A percentile compares a stretch with the other conserved stretches of the same genome.
These are phyloP conservation scores for Rhodotorula sp. DNA, from an alignment of 1,284 basidiomycete species.

Conservation along the genomic window DNA sequence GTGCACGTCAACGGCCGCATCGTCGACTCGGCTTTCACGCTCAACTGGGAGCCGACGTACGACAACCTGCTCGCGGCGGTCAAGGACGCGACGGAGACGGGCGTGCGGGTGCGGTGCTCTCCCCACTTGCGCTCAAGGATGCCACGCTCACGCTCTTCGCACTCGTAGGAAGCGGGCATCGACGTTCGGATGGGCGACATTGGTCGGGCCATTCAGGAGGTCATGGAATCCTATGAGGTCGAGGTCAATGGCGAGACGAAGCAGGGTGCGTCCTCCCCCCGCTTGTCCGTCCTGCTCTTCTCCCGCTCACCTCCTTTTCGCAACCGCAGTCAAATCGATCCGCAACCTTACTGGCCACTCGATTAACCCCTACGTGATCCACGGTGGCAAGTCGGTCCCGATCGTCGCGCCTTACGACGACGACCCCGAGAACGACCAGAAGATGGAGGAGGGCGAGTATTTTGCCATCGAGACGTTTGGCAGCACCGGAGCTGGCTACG, in stretches of 20 bases:
- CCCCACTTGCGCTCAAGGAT: not conserved
- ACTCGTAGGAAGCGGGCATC: constrained; percentile 84
- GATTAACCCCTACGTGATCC: constrained; percentile 85
- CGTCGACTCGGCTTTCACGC: constrained; percentile 91
- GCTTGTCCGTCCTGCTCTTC: not conserved
- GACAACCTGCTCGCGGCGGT: constrained; percentile 88
- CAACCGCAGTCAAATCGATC: constrained; percentile 78
- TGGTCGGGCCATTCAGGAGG: constrained; percentile 91
- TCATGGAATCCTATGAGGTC: constrained; percentile 98
- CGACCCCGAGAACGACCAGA: constrained; percentile 66
- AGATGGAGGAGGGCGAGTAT: constrained; percentile 99
- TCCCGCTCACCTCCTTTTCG: not conserved
- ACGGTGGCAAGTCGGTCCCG: constrained; percentile 81
- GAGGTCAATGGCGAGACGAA: constrained; percentile 81
- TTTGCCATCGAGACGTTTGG: constrained; percentile 99
- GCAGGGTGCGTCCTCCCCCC: constrained; percentile 72
- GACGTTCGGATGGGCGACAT: constrained; percentile 93
- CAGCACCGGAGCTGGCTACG: constrained; percentile 88
- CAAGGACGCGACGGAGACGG: constrained; percentile 89
- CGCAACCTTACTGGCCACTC: constrained; percentile 88
- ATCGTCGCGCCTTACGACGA: constrained; percentile 62
- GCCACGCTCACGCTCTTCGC: not conserved
- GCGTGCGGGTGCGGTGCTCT: constrained; percentile 66
- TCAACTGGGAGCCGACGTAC: constrained; percentile 86
- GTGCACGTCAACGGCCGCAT: constrained; percentile 96